These are phyloP conservation scores for Coprinopsis sp. DNA, from an alignment of 768 basidiomycete species.

Conservation along the genomic window DNA sequence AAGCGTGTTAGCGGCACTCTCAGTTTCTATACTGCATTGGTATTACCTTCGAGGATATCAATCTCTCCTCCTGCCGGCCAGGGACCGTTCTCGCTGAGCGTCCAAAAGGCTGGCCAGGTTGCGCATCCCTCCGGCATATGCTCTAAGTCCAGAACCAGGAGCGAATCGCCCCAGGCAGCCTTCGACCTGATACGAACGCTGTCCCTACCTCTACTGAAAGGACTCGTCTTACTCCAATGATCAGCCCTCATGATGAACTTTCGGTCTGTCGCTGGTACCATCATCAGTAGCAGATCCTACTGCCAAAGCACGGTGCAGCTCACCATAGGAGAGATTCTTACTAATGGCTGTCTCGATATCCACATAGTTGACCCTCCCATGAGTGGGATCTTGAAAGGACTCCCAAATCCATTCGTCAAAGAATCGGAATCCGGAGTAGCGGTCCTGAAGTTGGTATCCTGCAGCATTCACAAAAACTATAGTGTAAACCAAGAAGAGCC, in stretches of 20 bases:
- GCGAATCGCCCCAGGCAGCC: slow-evolving; percentile 38
- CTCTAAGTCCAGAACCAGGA: slow-evolving; percentile 46
- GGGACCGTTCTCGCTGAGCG: slow-evolving; percentile 41
- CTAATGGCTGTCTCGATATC: slow-evolving; percentile 36
- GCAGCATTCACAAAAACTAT: slow-evolving; percentile 1
- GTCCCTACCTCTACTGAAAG: slow-evolving; percentile 44
- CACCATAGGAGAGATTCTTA: slow-evolving; percentile 45
- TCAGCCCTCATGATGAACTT: slow-evolving; percentile 61
- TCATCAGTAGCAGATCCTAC: not conserved
- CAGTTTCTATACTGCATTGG: not conserved
- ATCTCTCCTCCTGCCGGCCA: slow-evolving; percentile 64
- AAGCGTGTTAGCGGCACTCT: slow-evolving; percentile 4
- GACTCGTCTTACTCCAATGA: slow-evolving; percentile 28
- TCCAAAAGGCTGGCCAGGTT: slow-evolving; percentile 68
- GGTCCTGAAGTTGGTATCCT: slow-evolving; percentile 18
- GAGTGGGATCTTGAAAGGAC: slow-evolving; percentile 53
- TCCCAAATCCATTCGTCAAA: slow-evolving; percentile 45
- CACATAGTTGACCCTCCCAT: slow-evolving; percentile 61
- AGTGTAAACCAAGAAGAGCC: slow-evolving; percentile 8
- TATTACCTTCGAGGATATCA: slow-evolving; percentile 54
- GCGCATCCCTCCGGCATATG: slow-evolving; percentile 61
- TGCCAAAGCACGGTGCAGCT: slow-evolving; percentile 5
- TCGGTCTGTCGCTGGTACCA: slow-evolving; percentile 26
- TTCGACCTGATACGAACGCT: slow-evolving; percentile 51
- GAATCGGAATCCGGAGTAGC: slow-evolving; percentile 34